A percentile compares a stretch with the other conserved stretches of the same genome.
phyloP scores from a whole-genome alignment of 495 filamentous ascomycete species.

The Podospora sp. region DNA sequence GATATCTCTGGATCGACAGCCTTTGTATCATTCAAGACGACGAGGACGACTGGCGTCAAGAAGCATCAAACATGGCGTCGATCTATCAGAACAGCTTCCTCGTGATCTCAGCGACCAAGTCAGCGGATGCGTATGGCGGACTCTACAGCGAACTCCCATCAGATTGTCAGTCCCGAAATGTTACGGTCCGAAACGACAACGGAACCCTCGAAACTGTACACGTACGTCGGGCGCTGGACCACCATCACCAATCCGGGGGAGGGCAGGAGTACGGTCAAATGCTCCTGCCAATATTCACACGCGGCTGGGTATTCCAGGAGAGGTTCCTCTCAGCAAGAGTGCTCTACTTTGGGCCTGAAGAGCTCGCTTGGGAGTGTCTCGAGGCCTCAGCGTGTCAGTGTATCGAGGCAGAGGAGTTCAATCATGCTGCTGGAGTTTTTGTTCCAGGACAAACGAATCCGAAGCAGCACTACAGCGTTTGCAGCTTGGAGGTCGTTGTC shows the following conservation, averaged over 20 bases:
- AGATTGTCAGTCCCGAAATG: not conserved
- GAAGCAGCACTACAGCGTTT: too few species aligned
- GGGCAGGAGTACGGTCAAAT: not conserved
- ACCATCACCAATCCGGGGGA: not conserved
- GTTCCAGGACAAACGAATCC: too few species aligned
- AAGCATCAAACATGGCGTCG: not conserved
- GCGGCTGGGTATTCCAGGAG: constrained; percentile 5
- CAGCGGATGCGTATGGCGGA: not conserved
- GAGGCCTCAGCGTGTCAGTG: too few species aligned
- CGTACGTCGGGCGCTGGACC: too few species aligned
- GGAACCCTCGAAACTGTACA: too few species aligned
- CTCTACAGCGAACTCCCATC: not conserved
- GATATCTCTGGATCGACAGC: not conserved
- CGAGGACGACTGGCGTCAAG: constrained; percentile 4
- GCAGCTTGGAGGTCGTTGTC: too few species aligned
- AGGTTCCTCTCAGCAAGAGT: not conserved
- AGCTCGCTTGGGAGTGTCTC: constrained; percentile 10
- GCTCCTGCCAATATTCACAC: too few species aligned
- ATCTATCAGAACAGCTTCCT: not conserved
- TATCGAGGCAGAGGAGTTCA: too few species aligned
- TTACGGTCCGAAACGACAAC: too few species aligned
- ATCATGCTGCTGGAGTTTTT: too few species aligned
- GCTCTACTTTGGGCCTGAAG: not conserved
- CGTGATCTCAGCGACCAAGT: not conserved
- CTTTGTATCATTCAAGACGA: constrained; percentile 10